These are phyloP conservation scores for Fusarium protoensiforme DNA, from an alignment of 2,329 filamentous ascomycete genomes.

Conservation along the genomic window DNA sequence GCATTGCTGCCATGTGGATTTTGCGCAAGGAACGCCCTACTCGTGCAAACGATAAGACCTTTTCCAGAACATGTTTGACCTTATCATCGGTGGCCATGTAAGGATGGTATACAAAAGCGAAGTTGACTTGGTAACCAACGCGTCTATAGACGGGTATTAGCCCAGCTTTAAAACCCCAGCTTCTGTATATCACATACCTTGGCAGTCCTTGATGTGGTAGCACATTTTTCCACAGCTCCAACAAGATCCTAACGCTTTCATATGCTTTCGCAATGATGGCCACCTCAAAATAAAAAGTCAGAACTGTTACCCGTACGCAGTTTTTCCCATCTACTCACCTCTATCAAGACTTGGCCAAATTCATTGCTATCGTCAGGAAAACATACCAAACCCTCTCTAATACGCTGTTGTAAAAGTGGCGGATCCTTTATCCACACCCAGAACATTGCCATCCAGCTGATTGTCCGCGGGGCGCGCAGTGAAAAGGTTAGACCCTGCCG, in stretches of 20 bases:
- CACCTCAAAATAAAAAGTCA: fast-evolving
- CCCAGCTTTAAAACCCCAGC: fast-evolving
- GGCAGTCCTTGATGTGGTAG: slow-evolving; percentile 13
- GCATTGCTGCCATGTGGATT: not conserved
- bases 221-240: slow-evolving; percentile 20
- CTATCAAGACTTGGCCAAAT: fast-evolving
- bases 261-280: fast-evolving
- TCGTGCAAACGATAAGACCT: not conserved
- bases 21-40: fast-evolving
- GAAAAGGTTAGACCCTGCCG: not conserved
- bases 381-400: not conserved
- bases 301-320: fast-evolving
- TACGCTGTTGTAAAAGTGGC: fast-evolving
- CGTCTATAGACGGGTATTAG: not conserved
- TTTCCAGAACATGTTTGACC: not conserved
- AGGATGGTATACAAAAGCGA: fast-evolving
- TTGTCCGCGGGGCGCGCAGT: not conserved
- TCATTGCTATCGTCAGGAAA: slow-evolving; percentile 3
- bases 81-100: fast-evolving
- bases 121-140: fast-evolving
- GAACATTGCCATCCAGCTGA: fast-evolving
- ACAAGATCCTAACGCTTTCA: not conserved
- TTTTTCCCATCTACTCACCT: not conserved
- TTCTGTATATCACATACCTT: not conserved
- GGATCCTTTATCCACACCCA: fast-evolving